Percentiles rank a stretch among this genome's conserved stretches.
These are phyloP conservation scores for Podospora fimiseda DNA, from an alignment of 495 filamentous ascomycete species.

Conservation along the genomic window DNA sequence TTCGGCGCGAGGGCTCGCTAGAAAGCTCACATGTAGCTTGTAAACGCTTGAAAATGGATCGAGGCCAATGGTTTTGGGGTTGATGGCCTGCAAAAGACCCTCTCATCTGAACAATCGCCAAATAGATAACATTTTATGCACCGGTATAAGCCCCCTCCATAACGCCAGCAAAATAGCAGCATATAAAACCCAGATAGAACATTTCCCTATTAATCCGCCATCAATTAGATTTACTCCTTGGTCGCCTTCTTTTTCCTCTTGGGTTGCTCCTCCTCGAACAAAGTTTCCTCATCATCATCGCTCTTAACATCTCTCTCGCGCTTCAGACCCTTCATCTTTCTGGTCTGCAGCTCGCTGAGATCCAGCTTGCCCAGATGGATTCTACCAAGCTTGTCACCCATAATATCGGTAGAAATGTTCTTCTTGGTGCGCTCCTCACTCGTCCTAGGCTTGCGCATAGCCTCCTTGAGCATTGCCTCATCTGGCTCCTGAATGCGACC, in stretches of 20 bases:
- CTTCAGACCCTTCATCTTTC: conserved; percentile 99
- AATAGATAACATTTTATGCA: not conserved
- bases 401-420: conserved; percentile 83
- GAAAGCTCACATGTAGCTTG: too few species aligned
- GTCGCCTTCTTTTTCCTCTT: conserved; percentile 16
- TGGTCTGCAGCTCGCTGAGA: conserved; percentile 76
- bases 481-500: conserved; percentile 76
- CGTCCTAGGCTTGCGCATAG: conserved; percentile 72
- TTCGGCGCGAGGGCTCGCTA: too few species aligned
- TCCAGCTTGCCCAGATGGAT: conserved; percentile 93
- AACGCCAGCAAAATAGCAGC: conserved; percentile 9
- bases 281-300: conserved; percentile 12
- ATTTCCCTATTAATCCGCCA: not conserved
- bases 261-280: conserved; percentile 11
- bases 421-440: conserved; percentile 81
- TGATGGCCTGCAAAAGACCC: not conserved
- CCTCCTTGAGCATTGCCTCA: conserved; percentile 74
- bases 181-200: not conserved
- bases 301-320: conserved; percentile 51
- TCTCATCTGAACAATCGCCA: not conserved
- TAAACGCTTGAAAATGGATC: too few species aligned
- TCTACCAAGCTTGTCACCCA: conserved; percentile 92
- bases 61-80: not conserved
- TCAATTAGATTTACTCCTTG: conserved; percentile 3
- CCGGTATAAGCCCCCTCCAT: not conserved